Evolutionary conservation across 2,329 filamentous ascomycete species (phyloP).

Genomic region (Paecilomyces dactylethromorphus): DNA sequence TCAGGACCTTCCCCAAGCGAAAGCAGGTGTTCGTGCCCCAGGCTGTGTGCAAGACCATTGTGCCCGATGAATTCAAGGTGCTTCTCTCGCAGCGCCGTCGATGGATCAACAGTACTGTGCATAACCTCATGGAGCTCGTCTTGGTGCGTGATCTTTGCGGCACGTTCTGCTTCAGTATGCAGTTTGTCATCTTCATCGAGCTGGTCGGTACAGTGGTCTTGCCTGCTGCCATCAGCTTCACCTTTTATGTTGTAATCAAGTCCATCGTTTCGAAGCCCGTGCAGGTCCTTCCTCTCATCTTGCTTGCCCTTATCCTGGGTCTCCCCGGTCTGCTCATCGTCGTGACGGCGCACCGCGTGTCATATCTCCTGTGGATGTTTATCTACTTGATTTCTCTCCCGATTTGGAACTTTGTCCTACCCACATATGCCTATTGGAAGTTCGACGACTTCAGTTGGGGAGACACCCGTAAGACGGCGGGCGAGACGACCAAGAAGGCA

Average conservation of each 20-base stretch:
- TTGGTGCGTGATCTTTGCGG: slow-evolving; percentile 93
- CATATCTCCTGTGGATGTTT: slow-evolving; percentile 93
- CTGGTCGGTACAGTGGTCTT: slow-evolving; percentile 89
- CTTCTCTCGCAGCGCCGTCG: slow-evolving; percentile 88
- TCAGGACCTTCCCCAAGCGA: slow-evolving; percentile 96
- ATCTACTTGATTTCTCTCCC: slow-evolving; percentile 92
- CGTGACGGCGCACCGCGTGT: slow-evolving; percentile 84
- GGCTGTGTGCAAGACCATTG: slow-evolving; percentile 96
- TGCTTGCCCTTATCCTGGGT: slow-evolving; percentile 86
- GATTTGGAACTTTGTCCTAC: slow-evolving; percentile 95
- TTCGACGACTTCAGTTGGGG: slow-evolving; percentile 99
- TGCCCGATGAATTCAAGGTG: slow-evolving; percentile 87
- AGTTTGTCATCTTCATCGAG: slow-evolving; percentile 95
- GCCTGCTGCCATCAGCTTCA: slow-evolving; percentile 93
- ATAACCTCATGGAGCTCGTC: slow-evolving; percentile 96
- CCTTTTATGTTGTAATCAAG: slow-evolving; percentile 86
- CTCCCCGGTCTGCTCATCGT: slow-evolving; percentile 87
- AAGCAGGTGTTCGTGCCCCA: slow-evolving; percentile 99
- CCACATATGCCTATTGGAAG: slow-evolving; percentile 96
- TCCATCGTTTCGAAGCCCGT: slow-evolving; percentile 71
- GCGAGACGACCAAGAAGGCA: slow-evolving; percentile 80
- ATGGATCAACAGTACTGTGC: slow-evolving; percentile 99
- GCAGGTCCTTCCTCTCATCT: slow-evolving; percentile 83
- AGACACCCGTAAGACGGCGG: slow-evolving; percentile 90
- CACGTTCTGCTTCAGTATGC: slow-evolving; percentile 99